Evolutionary conservation across 1,139 yeast species (phyloP), one percentile per base, ranked within the genome.

Genomic region (Protomyces lactucae-debilis): DNA sequence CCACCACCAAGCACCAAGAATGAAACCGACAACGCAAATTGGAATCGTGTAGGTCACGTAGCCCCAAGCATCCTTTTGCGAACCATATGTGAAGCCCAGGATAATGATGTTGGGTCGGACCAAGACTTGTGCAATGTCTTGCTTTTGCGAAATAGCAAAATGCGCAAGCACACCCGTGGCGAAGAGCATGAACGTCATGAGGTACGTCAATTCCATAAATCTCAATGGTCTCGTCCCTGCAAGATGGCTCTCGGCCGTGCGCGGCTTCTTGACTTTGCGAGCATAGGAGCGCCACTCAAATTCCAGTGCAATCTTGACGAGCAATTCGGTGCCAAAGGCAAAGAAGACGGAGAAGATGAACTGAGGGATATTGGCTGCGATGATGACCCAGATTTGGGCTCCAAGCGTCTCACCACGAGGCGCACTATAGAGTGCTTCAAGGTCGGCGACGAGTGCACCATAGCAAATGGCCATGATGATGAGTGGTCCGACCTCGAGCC

Each of bases 341-440:
- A 54, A 54, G 12, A 54, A 54, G 32, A 54, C 40, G 6, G 57
- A 54, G 23, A 54, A 54, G 35, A 43, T 43, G 18, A 54, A 40
- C 25, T 54, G 57, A 12, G 57, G 57, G 37, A 54, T 43, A 23
- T 54, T 54, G 40, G 57, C 57, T 8, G 57, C 57, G 32, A 54
- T 21, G 23, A 54, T 37, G 51, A 54, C 57, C 16, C 35, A 12
- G 2, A 40, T 40, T 14, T 40, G 25, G 9, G 46, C 48, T 16
- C 51, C 40, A 16, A 54, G 40, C 14, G 57, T 32, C 25, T 37
- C 28, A n/a, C 57, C 57, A 3, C 43, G 57, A 40, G 57, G 57
- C 25, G 43, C 40, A n/a, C 21, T 23, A 18, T 54, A 54, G 21
- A 21, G 25, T 18, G 57, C 51, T 14, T 21, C 51, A 10, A 54